Conservation (phyloP, 257 asterid species). For the Nicotiana tabacum region DNA sequence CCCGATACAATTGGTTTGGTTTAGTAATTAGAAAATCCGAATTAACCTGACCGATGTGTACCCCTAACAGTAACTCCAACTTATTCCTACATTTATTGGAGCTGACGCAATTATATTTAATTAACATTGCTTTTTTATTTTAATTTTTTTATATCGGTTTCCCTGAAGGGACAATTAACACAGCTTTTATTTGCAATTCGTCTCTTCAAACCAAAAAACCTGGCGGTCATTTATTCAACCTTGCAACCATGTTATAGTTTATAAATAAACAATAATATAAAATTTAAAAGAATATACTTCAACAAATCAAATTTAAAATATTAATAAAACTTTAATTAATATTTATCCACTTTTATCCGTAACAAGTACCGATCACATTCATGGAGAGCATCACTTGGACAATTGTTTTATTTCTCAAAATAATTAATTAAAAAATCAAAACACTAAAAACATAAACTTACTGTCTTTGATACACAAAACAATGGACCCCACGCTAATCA, state of each 20-base stretch:
- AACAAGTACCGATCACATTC: not conserved
- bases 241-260: not conserved
- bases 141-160: no score
- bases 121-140: not conserved
- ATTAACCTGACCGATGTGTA: no score
- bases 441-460: not conserved
- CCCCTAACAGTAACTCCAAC: not conserved
- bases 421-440: not conserved
- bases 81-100: not conserved
- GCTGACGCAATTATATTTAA: not conserved
- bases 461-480: not conserved
- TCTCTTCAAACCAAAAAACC: not conserved
- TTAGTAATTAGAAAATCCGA: no score
- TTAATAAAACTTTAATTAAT: not conserved
- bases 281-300: not conserved
- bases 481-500: not conserved
- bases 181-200: not conserved
- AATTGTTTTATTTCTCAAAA: not conserved
- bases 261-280: not conserved
- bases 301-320: not conserved
- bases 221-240: not conserved
- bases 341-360: not conserved
- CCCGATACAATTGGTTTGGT: no score
- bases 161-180: not conserved
- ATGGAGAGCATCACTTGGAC: not conserved